These are phyloP conservation scores for Xylaria venustula DNA, from an alignment of 495 filamentous ascomycete species.

Conservation along the genomic window DNA sequence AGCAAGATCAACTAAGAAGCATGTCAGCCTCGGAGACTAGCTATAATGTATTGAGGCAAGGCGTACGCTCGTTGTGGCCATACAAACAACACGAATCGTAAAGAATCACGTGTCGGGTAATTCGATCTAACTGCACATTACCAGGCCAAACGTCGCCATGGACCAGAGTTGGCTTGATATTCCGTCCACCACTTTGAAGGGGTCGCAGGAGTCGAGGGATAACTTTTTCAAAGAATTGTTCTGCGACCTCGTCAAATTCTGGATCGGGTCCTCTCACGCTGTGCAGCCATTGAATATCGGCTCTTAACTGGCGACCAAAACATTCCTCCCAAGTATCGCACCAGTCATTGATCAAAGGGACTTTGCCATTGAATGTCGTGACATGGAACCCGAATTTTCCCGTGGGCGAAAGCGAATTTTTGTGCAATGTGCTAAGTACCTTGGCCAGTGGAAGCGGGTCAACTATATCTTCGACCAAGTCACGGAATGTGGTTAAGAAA, in stretches of 20 bases:
- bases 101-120: slow-evolving; percentile 33
- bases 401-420: slow-evolving; percentile 39
- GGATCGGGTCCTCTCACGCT: slow-evolving; percentile 1
- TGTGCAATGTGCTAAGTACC: slow-evolving; percentile 39
- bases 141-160: slow-evolving; percentile 49
- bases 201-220: slow-evolving; percentile 37
- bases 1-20: slow-evolving; percentile 11
- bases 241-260: slow-evolving; percentile 6
- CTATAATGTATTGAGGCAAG: background rate
- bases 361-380: slow-evolving; percentile 42
- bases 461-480: slow-evolving; percentile 24
- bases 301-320: slow-evolving; percentile 26
- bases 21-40: background rate
- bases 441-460: slow-evolving; percentile 33
- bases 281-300: slow-evolving; percentile 1
- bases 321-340: slow-evolving; percentile 46
- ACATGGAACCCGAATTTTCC: slow-evolving; percentile 53
- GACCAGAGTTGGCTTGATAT: slow-evolving; percentile 42
- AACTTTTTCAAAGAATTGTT: slow-evolving; percentile 29
- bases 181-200: slow-evolving; percentile 39
- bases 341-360: slow-evolving; percentile 42
- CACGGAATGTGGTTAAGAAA: slow-evolving; percentile 16
- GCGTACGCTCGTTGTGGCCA: slow-evolving; percentile 46
- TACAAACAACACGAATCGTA: slow-evolving; percentile 49
- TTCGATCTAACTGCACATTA: slow-evolving; percentile 37